Evolutionary conservation across 225 moss, liverwort and hornwort species (phyloP).

Genomic region (Anthoceros angustus): DNA sequence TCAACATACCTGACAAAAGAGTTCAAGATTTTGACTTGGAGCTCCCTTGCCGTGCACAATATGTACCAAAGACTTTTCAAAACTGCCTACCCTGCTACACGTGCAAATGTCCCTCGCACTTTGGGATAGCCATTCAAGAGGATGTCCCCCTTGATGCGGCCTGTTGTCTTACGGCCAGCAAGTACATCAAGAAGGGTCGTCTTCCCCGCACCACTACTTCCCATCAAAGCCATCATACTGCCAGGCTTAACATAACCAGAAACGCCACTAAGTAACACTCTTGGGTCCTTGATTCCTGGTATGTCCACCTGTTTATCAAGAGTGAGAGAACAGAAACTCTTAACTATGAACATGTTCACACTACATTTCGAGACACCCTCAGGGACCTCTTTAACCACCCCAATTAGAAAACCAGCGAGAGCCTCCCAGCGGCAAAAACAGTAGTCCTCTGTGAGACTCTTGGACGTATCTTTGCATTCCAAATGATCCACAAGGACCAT

Average conservation of each 20-base stretch:
- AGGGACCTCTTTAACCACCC: no score
- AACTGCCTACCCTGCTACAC: slow-evolving; percentile 60
- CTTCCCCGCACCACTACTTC: slow-evolving; percentile 84
- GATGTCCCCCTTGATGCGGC: slow-evolving; percentile 58
- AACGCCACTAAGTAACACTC: slow-evolving; percentile 56
- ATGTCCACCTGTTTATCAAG: slow-evolving; percentile 42
- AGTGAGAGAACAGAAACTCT: not conserved
- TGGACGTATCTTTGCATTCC: no score
- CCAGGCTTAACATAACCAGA: slow-evolving; percentile 66
- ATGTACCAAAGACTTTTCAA: not conserved
- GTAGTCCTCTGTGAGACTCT: no score
- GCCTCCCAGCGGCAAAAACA: no score
- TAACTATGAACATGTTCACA: no score
- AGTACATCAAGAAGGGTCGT: slow-evolving; percentile 81
- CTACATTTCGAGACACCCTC: no score
- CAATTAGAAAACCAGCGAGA: no score
- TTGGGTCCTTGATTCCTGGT: slow-evolving; percentile 61
- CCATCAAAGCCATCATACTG: slow-evolving; percentile 78
- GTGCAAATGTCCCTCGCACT: slow-evolving; percentile 55
- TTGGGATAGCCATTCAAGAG: slow-evolving; percentile 72
- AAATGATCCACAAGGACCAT: no score
- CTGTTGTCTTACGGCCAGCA: slow-evolving; percentile 66
- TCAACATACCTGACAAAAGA: slow-evolving; percentile 62
- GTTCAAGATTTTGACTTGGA: not conserved
- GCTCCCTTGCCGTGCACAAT: no score